Evolutionary conservation across 352 stramenopile genomes (phyloP), one percentile per base, ranked within the genome.

Genomic region (Sclerospora graminicola): DNA sequence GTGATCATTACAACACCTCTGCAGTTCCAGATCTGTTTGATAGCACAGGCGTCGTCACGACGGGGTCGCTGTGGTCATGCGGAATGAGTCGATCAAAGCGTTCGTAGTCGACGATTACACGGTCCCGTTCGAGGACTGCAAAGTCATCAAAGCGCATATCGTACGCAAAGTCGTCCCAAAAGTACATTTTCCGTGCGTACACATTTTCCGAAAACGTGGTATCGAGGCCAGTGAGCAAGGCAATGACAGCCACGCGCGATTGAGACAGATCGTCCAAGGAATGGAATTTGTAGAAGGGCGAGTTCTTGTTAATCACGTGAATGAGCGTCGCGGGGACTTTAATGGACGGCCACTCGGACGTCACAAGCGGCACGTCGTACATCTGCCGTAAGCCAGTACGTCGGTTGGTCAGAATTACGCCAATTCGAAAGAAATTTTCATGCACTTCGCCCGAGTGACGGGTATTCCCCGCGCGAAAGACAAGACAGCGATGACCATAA

Each of bases 131-230:
- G 26, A 90, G 63, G 24, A 82, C 48, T n/a, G 77, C 75, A 42
- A 84, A 85, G 56, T 90, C 76, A 8, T 57, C 73, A 41, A 90
- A 90, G 38, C 64, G 69, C 65, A 73, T 79, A 38, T 86, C 67
- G 57, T 66, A 87, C 19, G 69, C 78, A 47, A 90, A 90, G n/a
- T 90, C 73, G 37, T 90, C 71, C 73, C 73, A 90, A 38, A 90
- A 90, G 62, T 90, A 90, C 75, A 85, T 88, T 39, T 88, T 86
- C 14, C 79, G 79, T 10, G 79, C 79, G 40, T 90, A 90, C 28
- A 90, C 79, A 48, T 87, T 90, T 43, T 90, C 79, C 3, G 66
- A 77, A 49, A 90, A 90, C 5, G 79, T 90, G 18, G 73, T 90
- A 49, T 90, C 79, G n/a, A 90, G 69, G 2, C 73, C 79, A 20